phyloP scores from a whole-genome alignment of 257 asterid species.

The Apocynum venetum region DNA sequence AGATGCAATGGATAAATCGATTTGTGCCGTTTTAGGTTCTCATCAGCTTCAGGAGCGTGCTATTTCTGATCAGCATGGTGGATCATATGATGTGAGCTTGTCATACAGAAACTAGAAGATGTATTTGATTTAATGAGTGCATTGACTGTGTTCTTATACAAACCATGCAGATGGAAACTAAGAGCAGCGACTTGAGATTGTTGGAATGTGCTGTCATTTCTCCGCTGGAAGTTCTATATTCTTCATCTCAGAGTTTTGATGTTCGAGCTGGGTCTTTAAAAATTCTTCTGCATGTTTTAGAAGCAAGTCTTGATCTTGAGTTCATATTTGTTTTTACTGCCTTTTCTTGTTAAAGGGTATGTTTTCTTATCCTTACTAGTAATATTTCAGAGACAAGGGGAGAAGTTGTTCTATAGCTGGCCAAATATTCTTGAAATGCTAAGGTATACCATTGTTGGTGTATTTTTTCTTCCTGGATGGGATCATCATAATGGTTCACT shows the following conservation, averaged over 20 bases:
- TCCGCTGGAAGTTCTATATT: slow-evolving; percentile 71
- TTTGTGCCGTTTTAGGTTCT: slow-evolving; percentile 92
- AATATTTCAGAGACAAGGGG: slow-evolving; percentile 86
- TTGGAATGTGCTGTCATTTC: slow-evolving; percentile 88
- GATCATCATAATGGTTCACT: slow-evolving; percentile 11
- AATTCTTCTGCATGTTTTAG: slow-evolving; percentile 91
- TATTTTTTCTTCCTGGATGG: slow-evolving; percentile 15
- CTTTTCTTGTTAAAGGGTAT: slow-evolving; percentile 8
- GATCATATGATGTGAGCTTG: slow-evolving; percentile 50
- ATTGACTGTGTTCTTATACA: slow-evolving; percentile 14
- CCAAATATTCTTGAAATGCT: slow-evolving; percentile 74
- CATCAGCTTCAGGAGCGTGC: slow-evolving; percentile 54
- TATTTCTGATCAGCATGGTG: slow-evolving; percentile 37
- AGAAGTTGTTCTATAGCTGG: slow-evolving; percentile 91
- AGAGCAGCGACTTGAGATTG: slow-evolving; percentile 51
- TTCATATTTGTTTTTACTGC: slow-evolving; percentile 5
- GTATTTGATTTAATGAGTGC: slow-evolving; percentile 12
- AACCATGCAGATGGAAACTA: slow-evolving; percentile 39
- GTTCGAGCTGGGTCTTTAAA: slow-evolving; percentile 82
- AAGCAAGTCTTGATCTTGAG: slow-evolving; percentile 44
- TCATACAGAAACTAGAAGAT: slow-evolving; percentile 16
- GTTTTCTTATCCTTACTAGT: slow-evolving; percentile 22
- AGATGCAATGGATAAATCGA: slow-evolving; percentile 88
- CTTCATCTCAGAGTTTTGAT: slow-evolving; percentile 64
- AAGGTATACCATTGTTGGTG: slow-evolving; percentile 43